A percentile compares a stretch with the other conserved stretches of the same genome.
Conservation (phyloP, 2,329 filamentous ascomycete genomes). For the Immersiporthe knoxdaviesiana region DNA sequence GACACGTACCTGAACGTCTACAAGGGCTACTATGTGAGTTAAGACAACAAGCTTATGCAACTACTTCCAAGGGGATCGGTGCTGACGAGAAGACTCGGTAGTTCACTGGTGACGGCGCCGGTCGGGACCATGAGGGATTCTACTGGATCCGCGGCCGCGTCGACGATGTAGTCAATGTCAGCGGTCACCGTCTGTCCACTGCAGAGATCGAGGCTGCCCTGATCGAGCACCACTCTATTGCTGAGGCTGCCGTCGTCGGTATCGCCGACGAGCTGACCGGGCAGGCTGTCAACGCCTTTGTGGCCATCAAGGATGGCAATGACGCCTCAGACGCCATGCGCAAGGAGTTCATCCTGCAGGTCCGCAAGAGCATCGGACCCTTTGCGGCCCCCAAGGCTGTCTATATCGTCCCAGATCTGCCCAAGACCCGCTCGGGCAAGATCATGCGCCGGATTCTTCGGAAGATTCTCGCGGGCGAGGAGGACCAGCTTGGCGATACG, state of each 20-base stretch:
- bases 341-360: constrained; percentile 93
- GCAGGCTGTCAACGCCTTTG: constrained; percentile 96
- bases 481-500: constrained; percentile 93
- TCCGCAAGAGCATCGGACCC: constrained; percentile 95
- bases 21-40: constrained; percentile 94
- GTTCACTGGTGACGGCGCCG: constrained; percentile 94
- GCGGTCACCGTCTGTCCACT: constrained; percentile 92
- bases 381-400: constrained; percentile 96
- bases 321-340: constrained; percentile 78
- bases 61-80: neutral
- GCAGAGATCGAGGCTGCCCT: constrained; percentile 97
- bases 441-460: constrained; percentile 97
- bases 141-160: constrained; percentile 99
- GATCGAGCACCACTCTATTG: constrained; percentile 86
- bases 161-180: constrained; percentile 98
- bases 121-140: constrained; percentile 95
- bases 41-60: neutral
- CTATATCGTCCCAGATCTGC: constrained; percentile 87
- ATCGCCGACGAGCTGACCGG: constrained; percentile 92
- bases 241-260: constrained; percentile 94
- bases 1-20: constrained; percentile 98
- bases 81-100: constrained; percentile 40
- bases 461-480: constrained; percentile 96
- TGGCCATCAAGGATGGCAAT: constrained; percentile 84
- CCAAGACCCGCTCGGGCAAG: constrained; percentile 97